phyloP scores from a whole-genome alignment of 129 eudicot genomes.

The Dittrichia graveolens region DNA sequence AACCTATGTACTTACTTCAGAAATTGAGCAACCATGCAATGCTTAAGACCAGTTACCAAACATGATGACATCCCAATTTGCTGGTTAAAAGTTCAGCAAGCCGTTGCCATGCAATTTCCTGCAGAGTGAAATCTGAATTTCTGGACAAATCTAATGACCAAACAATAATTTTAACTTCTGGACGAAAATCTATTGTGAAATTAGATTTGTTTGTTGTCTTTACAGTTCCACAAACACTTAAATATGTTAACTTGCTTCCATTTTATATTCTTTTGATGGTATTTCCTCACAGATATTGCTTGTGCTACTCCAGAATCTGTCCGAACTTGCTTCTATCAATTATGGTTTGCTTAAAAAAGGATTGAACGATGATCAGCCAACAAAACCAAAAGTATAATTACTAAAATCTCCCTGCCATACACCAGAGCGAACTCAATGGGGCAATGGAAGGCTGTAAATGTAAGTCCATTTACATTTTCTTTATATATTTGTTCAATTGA shows the following conservation, averaged over 20 bases:
- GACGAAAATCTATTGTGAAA: too few species aligned
- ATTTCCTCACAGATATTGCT: neutral
- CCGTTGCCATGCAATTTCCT: too few species aligned
- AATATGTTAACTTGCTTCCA: neutral
- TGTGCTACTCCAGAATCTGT: conserved; percentile 67
- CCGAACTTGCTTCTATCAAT: conserved; percentile 96
- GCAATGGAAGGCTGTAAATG: conserved; percentile 36
- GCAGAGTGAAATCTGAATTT: neutral
- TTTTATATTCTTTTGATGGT: neutral
- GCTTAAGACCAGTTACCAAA: too few species aligned
- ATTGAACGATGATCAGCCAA: conserved; percentile 69
- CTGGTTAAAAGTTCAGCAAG: too few species aligned
- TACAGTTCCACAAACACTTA: neutral
- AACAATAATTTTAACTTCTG: too few species aligned
- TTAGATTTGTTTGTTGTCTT: neutral
- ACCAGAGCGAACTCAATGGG: conserved; percentile 9
- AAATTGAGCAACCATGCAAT: too few species aligned
- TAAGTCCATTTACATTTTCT: conserved; percentile 23
- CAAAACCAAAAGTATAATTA: conserved; percentile 48
- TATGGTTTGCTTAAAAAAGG: conserved; percentile 81
- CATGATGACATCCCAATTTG: too few species aligned
- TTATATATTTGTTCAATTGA: neutral
- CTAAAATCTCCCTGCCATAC: conserved; percentile 6
- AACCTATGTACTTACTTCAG: too few species aligned
- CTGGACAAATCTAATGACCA: too few species aligned